Percentiles rank a stretch among this genome's conserved stretches.
Evolutionary conservation across 2,329 filamentous ascomycete genomes (phyloP).

Genomic region (Fusarium sp.): DNA sequence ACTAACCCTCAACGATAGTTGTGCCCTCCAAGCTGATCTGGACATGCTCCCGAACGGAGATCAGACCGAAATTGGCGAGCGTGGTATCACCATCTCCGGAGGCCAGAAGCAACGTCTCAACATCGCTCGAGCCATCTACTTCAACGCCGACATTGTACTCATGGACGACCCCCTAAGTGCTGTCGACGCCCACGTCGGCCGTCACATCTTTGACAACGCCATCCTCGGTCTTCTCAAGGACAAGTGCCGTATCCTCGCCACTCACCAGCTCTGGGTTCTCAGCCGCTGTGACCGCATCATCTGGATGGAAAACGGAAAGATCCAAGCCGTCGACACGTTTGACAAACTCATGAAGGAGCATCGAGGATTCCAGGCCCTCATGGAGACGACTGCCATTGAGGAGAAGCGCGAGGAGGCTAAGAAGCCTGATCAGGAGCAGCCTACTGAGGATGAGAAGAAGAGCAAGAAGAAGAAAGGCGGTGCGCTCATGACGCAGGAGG

Average conservation of each 20-base stretch:
- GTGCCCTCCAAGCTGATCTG: slow-evolving; percentile 85
- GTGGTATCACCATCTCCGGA: slow-evolving; percentile 94
- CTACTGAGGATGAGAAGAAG: slow-evolving; percentile 55
- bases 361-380: slow-evolving; percentile 81
- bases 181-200: slow-evolving; percentile 77
- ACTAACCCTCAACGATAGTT: slow-evolving; percentile 57
- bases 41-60: slow-evolving; percentile 95
- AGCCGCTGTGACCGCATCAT: slow-evolving; percentile 92
- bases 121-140: slow-evolving; percentile 85
- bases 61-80: slow-evolving; percentile 91
- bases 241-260: slow-evolving; percentile 92
- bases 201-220: slow-evolving; percentile 90
- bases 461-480: slow-evolving; percentile 68
- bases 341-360: slow-evolving; percentile 86
- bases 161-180: slow-evolving; percentile 78
- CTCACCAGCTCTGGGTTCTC: slow-evolving; percentile 94
- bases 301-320: slow-evolving; percentile 88
- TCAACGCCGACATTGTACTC: slow-evolving; percentile 74
- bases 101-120: slow-evolving; percentile 96
- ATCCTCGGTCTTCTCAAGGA: slow-evolving; percentile 89
- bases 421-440: slow-evolving; percentile 58
- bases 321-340: slow-evolving; percentile 90
- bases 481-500: slow-evolving; percentile 78
- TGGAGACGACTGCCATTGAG: slow-evolving; percentile 85
- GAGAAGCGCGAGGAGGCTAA: slow-evolving; percentile 67